These are phyloP conservation scores for Globisporangium solare DNA, from an alignment of 352 stramenopile species.

Conservation along the genomic window DNA sequence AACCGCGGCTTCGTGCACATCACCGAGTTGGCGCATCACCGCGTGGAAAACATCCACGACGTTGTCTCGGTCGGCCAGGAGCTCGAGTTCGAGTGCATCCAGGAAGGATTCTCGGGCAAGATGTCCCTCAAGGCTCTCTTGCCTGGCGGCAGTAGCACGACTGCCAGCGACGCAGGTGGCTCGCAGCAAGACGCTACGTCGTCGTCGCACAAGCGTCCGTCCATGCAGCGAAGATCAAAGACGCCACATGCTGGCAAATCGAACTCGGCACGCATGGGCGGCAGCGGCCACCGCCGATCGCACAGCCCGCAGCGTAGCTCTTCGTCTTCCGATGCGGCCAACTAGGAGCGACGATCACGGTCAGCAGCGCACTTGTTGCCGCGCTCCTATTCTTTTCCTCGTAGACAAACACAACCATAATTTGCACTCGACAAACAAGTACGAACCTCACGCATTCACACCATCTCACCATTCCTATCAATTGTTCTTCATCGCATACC, in stretches of 20 bases:
- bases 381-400: background rate
- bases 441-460: no score
- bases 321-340: constrained; percentile 4
- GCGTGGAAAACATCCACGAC: constrained; percentile 62
- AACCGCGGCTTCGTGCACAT: constrained; percentile 94
- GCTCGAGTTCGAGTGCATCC: constrained; percentile 76
- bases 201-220: constrained; percentile 29
- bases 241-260: constrained; percentile 6
- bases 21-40: constrained; percentile 81
- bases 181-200: constrained; percentile 1
- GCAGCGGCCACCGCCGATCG: constrained; percentile 3
- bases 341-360: background rate
- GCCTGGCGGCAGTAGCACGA: constrained; percentile 1
- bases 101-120: constrained; percentile 72
- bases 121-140: constrained; percentile 70
- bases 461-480: no score
- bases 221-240: constrained; percentile 21
- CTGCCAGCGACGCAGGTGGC: background rate
- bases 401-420: background rate
- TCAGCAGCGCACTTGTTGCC: no score
- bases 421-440: no score
- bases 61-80: constrained; percentile 62
- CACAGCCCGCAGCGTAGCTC: constrained; percentile 10
- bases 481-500: no score
- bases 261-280: background rate